phyloP scores from a whole-genome alignment of 805 yeast genomes.

The Pichia kluyveri region DNA sequence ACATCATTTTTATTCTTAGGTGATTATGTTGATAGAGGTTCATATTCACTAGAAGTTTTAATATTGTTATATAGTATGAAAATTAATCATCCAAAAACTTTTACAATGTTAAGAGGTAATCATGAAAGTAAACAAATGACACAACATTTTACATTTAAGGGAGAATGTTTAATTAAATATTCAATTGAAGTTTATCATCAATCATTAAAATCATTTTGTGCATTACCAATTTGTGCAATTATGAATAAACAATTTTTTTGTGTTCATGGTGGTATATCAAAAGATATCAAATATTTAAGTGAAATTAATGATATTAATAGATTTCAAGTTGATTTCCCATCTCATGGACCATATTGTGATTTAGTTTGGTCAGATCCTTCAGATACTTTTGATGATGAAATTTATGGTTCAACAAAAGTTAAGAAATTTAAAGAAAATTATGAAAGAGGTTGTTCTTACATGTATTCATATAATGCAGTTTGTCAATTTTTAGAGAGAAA shows the following conservation, averaged over 20 bases:
- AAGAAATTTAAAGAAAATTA: conserved; percentile 54
- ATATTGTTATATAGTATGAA: conserved; percentile 73
- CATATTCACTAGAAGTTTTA: conserved; percentile 76
- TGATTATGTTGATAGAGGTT: conserved; percentile 93
- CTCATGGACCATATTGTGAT: conserved; percentile 90
- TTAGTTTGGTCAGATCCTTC: conserved; percentile 93
- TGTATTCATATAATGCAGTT: conserved; percentile 75
- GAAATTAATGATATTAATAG: conserved; percentile 67
- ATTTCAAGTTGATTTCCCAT: conserved; percentile 80
- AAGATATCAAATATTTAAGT: conserved; percentile 61
- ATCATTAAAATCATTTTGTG: conserved; percentile 69
- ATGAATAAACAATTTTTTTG: conserved; percentile 93
- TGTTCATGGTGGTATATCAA: conserved; percentile 94
- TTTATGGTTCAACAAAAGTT: conserved; percentile 17
- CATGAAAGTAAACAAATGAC: conserved; percentile 94
- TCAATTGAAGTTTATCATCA: conserved; percentile 55
- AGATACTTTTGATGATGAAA: conserved; percentile 70
- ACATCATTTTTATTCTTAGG: conserved; percentile 81
- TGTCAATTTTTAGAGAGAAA: conserved; percentile 73
- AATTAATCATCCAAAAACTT: conserved; percentile 59
- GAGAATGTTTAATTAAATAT: conserved; percentile 85
- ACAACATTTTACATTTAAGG: conserved; percentile 85
- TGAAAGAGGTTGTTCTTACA: conserved; percentile 85
- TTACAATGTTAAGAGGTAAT: conserved; percentile 85
- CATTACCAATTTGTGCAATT: conserved; percentile 84